These are phyloP conservation scores for Annulohypoxylon maeteangense DNA, from an alignment of 495 filamentous ascomycete species.

Conservation along the genomic window DNA sequence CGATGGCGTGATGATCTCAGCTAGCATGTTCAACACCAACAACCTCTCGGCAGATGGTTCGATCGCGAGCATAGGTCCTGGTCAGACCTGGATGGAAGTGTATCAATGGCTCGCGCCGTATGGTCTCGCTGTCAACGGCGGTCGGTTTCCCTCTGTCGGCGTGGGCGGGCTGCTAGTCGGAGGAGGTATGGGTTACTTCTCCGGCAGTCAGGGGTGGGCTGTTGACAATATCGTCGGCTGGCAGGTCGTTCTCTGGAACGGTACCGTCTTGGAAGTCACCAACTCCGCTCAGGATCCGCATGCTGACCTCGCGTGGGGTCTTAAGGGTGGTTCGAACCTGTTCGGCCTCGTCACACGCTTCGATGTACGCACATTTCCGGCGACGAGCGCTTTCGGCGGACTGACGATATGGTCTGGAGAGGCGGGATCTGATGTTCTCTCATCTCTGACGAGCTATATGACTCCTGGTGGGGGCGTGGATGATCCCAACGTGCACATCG, in stretches of 20 bases:
- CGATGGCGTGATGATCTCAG: constrained; percentile 28
- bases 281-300: constrained; percentile 47
- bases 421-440: constrained; percentile 7
- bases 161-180: constrained; percentile 56
- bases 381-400: constrained; percentile 8
- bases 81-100: constrained; percentile 47
- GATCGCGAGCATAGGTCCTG: constrained; percentile 41
- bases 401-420: constrained; percentile 5
- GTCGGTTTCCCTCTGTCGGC: constrained; percentile 46
- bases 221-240: constrained; percentile 61
- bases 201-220: constrained; percentile 56
- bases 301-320: constrained; percentile 62
- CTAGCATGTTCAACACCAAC: constrained; percentile 11
- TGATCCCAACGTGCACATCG: constrained; percentile 11
- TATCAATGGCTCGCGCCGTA: constrained; percentile 41
- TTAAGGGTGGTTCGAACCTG: constrained; percentile 62
- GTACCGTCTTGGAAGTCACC: constrained; percentile 48
- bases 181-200: constrained; percentile 54
- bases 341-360: constrained; percentile 62
- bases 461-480: constrained; percentile 13
- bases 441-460: constrained; percentile 10
- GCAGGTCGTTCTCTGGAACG: constrained; percentile 56
- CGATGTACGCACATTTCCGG: constrained; percentile 16
- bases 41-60: constrained; percentile 11
- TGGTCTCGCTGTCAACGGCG: constrained; percentile 48